Evolutionary conservation across 2,329 filamentous ascomycete genomes (phyloP).

Genomic region (Ophidiomyces ophidiicola): DNA sequence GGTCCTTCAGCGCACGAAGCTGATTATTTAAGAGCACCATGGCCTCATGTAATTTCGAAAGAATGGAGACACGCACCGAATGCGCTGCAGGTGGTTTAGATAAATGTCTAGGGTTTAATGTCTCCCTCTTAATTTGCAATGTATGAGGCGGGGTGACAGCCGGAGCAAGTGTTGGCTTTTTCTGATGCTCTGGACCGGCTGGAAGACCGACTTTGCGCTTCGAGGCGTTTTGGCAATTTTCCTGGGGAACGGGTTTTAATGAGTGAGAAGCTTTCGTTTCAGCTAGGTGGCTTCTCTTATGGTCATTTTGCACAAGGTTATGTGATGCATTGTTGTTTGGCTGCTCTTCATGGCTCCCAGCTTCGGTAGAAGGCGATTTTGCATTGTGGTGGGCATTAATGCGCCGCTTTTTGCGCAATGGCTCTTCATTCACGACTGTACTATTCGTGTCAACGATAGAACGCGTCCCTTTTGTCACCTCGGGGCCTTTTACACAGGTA

Average conservation of each 20-base stretch:
- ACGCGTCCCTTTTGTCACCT: not conserved
- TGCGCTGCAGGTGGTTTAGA: conserved; percentile 34
- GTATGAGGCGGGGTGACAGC: not conserved
- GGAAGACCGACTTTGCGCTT: not conserved
- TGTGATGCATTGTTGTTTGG: conserved; percentile 3
- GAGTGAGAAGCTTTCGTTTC: conserved; percentile 17
- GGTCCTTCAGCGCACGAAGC: conserved; percentile 25
- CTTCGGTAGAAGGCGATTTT: not conserved
- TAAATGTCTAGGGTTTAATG: conserved; percentile 36
- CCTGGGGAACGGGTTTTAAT: conserved; percentile 21
- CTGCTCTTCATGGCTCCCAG: not conserved
- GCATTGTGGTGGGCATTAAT: conserved; percentile 4
- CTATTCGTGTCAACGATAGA: not conserved
- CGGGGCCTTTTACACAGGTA: not conserved
- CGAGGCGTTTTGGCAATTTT: conserved; percentile 4
- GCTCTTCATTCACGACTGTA: conserved; percentile 13
- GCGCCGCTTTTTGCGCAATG: conserved; percentile 24
- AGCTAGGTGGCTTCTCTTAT: conserved; percentile 14
- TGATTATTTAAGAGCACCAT: conserved; percentile 32
- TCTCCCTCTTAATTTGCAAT: conserved; percentile 30
- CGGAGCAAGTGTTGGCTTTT: not conserved
- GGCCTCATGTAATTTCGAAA: conserved; percentile 34
- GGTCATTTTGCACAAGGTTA: not conserved
- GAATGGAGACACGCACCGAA: conserved; percentile 30
- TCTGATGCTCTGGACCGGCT: not conserved